Evolutionary conservation across 331 rosid genomes (phyloP).

Genomic region (Spiraea crenata): DNA sequence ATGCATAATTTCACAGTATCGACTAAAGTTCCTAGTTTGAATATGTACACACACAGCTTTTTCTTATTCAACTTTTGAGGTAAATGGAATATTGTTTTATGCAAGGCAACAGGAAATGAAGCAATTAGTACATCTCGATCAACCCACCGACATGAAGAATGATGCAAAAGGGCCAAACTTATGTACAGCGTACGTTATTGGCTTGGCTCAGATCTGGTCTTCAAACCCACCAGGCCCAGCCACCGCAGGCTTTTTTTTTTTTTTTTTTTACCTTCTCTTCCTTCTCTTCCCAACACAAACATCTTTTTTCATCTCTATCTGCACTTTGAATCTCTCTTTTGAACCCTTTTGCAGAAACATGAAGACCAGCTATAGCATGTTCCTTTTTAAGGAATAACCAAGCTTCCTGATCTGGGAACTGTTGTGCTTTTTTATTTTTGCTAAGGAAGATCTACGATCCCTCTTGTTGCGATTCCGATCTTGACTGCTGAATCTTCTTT

Average conservation of each 20-base stretch:
- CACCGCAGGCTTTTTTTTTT: constrained; percentile 11
- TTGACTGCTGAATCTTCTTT: constrained; percentile 29
- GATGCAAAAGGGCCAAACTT: constrained; percentile 9
- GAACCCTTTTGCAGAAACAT: constrained; percentile 25
- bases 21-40: too few species aligned
- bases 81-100: not conserved
- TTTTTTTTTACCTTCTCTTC: not conserved
- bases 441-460: constrained; percentile 14
- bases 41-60: too few species aligned
- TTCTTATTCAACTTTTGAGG: not conserved
- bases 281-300: not conserved
- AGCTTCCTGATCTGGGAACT: constrained; percentile 23
- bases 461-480: constrained; percentile 13
- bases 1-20: too few species aligned
- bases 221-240: constrained; percentile 7
- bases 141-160: constrained; percentile 24
- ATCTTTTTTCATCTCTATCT: constrained; percentile 11
- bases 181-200: constrained; percentile 21
- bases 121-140: not conserved
- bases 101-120: not conserved
- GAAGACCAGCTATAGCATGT: not conserved
- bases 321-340: constrained; percentile 39
- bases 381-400: constrained; percentile 7
- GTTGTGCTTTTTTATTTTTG: constrained; percentile 12
- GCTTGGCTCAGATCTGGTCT: constrained; percentile 42